These are phyloP conservation scores for Solanum appendiculatum DNA, from an alignment of 257 asterid genomes.

Conservation along the genomic window DNA sequence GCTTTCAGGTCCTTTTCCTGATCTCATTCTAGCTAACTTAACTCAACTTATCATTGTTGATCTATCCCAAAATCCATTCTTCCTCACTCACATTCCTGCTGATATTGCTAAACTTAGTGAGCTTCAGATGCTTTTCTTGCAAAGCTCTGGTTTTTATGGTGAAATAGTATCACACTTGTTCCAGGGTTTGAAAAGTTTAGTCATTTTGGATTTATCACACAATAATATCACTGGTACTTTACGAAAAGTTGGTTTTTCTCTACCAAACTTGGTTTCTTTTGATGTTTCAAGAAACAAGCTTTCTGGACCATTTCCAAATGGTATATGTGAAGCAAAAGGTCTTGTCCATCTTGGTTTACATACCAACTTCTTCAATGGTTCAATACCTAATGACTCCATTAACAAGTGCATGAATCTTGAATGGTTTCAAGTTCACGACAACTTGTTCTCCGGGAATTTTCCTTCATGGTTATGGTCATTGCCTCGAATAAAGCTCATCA, in stretches of 20 bases:
- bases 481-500: constrained; percentile 58
- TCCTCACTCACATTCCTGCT: constrained; percentile 59
- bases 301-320: constrained; percentile 55
- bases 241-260: constrained; percentile 32
- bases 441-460: constrained; percentile 48
- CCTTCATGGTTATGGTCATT: constrained; percentile 67
- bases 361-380: constrained; percentile 54
- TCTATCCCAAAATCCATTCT: constrained; percentile 64
- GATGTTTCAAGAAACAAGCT: constrained; percentile 76
- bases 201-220: constrained; percentile 49
- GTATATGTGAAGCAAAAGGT: constrained; percentile 48
- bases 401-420: constrained; percentile 51
- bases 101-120: constrained; percentile 37
- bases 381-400: constrained; percentile 37
- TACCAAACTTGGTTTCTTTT: constrained; percentile 59
- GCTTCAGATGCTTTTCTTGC: constrained; percentile 53
- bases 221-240: constrained; percentile 59
- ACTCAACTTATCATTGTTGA: constrained; percentile 64
- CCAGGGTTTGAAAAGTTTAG: constrained; percentile 43
- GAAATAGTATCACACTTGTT: constrained; percentile 40
- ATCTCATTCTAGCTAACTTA: constrained; percentile 46
- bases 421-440: constrained; percentile 79
- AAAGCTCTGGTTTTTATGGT: constrained; percentile 66
- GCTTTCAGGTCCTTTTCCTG: constrained; percentile 58
- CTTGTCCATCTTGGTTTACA: constrained; percentile 49